These are phyloP conservation scores for Clarireedia paspali DNA, from an alignment of 2,329 filamentous ascomycete genomes.

Conservation along the genomic window DNA sequence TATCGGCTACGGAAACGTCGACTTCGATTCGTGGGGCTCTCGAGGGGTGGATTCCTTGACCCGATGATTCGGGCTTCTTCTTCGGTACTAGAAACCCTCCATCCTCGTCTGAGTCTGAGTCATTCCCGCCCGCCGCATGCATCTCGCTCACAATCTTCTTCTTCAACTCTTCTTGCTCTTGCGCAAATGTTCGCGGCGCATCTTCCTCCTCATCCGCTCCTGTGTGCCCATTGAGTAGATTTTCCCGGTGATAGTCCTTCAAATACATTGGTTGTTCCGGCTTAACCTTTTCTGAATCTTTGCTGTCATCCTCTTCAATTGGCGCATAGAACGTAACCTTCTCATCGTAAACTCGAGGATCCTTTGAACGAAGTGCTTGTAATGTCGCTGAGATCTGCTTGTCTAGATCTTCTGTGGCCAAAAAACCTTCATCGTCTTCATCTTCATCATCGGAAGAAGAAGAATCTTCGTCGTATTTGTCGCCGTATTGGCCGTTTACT, in stretches of 20 bases:
- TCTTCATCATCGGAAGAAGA: conserved; percentile 67
- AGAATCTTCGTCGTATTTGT: conserved; percentile 44
- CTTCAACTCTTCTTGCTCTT: conserved; percentile 83
- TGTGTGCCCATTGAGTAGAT: conserved; percentile 65
- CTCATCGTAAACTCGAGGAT: conserved; percentile 83
- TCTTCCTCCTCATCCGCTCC: conserved; percentile 53
- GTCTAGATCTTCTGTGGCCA: conserved; percentile 80
- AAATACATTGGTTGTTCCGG: conserved; percentile 81
- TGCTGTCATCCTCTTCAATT: conserved; percentile 43
- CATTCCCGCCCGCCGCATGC: conserved; percentile 47
- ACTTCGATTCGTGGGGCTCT: conserved; percentile 43
- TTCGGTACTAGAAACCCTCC: conserved; percentile 71
- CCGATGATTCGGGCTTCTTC: conserved; percentile 31
- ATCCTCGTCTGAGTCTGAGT: conserved; percentile 42
- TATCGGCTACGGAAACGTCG: conserved; percentile 70
- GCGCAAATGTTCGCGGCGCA: conserved; percentile 60
- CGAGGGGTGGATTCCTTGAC: conserved; percentile 49
- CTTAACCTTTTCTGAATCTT: conserved; percentile 38
- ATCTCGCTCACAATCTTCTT: conserved; percentile 72
- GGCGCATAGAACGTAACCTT: conserved; percentile 69
- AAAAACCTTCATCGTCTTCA: conserved; percentile 83
- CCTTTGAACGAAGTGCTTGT: conserved; percentile 80
- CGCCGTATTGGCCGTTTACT: conserved; percentile 35
- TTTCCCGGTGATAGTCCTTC: conserved; percentile 86
- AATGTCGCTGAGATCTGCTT: conserved; percentile 81